Evolutionary conservation across 2,329 filamentous ascomycete genomes (phyloP).

Genomic region (Aspergillus quadrilineatus): DNA sequence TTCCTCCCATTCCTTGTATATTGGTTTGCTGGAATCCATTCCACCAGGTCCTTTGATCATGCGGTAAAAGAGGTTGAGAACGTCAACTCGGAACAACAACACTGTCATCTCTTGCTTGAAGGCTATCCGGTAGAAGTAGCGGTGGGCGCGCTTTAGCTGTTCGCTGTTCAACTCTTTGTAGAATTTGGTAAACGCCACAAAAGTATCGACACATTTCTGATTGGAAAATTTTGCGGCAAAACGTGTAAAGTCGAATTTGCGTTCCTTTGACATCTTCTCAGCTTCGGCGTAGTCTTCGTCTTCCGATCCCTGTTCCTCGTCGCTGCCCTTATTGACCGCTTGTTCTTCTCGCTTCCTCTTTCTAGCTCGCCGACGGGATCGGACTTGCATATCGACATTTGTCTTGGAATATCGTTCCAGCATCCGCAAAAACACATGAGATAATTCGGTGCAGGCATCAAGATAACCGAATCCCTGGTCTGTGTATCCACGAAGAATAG

Average conservation of each 20-base stretch:
- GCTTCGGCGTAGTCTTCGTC: slow-evolving; percentile 73
- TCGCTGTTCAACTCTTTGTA: slow-evolving; percentile 75
- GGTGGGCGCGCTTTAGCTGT: slow-evolving; percentile 87
- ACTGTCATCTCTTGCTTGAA: slow-evolving; percentile 94
- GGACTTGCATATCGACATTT: slow-evolving; percentile 89
- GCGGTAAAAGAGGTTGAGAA: slow-evolving; percentile 80
- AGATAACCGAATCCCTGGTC: slow-evolving; percentile 92
- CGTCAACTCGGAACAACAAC: slow-evolving; percentile 86
- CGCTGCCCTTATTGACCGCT: slow-evolving; percentile 42
- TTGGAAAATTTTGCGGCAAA: slow-evolving; percentile 79
- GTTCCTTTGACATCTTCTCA: slow-evolving; percentile 71
- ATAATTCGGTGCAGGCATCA: slow-evolving; percentile 84
- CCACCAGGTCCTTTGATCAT: slow-evolving; percentile 88
- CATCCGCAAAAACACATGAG: slow-evolving; percentile 88
- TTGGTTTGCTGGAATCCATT: slow-evolving; percentile 64
- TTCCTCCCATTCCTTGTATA: slow-evolving; percentile 88
- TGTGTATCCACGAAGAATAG: slow-evolving; percentile 81
- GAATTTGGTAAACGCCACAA: slow-evolving; percentile 73
- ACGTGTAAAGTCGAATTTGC: slow-evolving; percentile 88
- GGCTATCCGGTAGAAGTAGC: slow-evolving; percentile 88
- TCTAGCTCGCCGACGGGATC: slow-evolving; percentile 71
- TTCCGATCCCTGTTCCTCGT: slow-evolving; percentile 59
- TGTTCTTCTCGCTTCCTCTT: slow-evolving; percentile 62
- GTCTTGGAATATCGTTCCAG: slow-evolving; percentile 92
- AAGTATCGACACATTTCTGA: slow-evolving; percentile 85